These are phyloP conservation scores for Mucor saturninus DNA, from an alignment of 371 early-diverging fungal genomes.

Conservation along the genomic window DNA sequence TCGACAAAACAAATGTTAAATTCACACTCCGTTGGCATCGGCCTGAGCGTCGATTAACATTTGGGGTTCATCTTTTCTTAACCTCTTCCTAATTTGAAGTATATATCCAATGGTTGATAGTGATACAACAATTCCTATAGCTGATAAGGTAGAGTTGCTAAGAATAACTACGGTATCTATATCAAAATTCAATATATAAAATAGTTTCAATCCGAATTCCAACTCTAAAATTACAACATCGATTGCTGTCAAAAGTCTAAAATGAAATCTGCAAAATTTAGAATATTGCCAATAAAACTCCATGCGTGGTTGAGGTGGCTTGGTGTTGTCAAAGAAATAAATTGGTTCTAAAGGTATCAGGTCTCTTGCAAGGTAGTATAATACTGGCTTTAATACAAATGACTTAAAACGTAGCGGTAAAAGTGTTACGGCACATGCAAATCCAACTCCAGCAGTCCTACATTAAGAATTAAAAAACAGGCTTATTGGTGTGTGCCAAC, in stretches of 20 bases:
- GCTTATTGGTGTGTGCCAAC: too few relatives aligned
- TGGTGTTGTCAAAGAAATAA: slow-evolving; percentile 10
- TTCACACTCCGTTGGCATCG: background rate
- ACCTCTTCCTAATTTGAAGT: slow-evolving; percentile 25
- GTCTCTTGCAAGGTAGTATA: slow-evolving; percentile 46
- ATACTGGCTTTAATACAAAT: slow-evolving; percentile 45
- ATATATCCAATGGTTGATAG: slow-evolving; percentile 37
- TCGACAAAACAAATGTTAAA: background rate
- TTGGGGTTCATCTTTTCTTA: slow-evolving; percentile 33
- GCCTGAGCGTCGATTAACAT: slow-evolving; percentile 30
- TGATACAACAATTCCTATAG: slow-evolving; percentile 35
- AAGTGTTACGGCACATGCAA: slow-evolving; percentile 37
- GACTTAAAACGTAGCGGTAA: slow-evolving; percentile 37
- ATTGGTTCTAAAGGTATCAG: slow-evolving; percentile 39
- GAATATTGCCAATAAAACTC: slow-evolving; percentile 43
- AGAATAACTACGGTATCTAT: slow-evolving; percentile 43
- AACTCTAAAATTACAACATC: slow-evolving; percentile 40
- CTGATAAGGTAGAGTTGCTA: slow-evolving; percentile 38
- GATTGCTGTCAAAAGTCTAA: slow-evolving; percentile 42
- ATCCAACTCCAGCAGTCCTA: slow-evolving; percentile 42
- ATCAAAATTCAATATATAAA: slow-evolving; percentile 45
- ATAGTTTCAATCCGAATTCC: slow-evolving; percentile 50
- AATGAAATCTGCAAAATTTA: slow-evolving; percentile 32
- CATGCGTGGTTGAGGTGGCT: slow-evolving; percentile 33
- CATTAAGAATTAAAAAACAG: slow-evolving; percentile 5